Evolutionary conservation across 495 filamentous ascomycete species (phyloP).

Genomic region (Penicillium cosmopolitanum): DNA sequence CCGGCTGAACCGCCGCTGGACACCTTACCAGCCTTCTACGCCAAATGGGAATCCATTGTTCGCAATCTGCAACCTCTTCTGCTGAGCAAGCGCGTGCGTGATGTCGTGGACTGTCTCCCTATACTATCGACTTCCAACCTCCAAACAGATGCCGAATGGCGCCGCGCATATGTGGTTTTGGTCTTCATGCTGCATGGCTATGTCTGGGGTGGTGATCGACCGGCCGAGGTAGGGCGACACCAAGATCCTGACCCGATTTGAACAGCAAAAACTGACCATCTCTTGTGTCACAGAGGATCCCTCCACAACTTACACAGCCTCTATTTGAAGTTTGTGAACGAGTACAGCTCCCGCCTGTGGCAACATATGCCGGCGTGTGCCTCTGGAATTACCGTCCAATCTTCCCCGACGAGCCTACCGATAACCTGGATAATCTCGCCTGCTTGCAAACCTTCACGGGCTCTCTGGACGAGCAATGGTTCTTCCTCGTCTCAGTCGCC

Average conservation of each 20-base stretch:
- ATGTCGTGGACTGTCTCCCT: slow-evolving; percentile 76
- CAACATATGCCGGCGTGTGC: slow-evolving; percentile 88
- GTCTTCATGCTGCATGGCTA: slow-evolving; percentile 90
- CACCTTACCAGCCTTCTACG: slow-evolving; percentile 83
- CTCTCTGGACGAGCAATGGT: slow-evolving; percentile 96
- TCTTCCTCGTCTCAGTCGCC: slow-evolving; percentile 91
- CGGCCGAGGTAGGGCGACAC: slow-evolving; percentile 62
- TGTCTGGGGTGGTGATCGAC: slow-evolving; percentile 89
- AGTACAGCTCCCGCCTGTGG: slow-evolving; percentile 89
- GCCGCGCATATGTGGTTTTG: slow-evolving; percentile 84
- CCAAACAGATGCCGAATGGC: slow-evolving; percentile 84
- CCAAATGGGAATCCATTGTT: slow-evolving; percentile 85
- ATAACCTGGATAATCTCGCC: slow-evolving; percentile 80
- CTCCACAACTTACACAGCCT: slow-evolving; percentile 81
- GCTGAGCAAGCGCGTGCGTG: slow-evolving; percentile 77
- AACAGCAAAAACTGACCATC: slow-evolving; percentile 14
- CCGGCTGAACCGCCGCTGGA: slow-evolving; percentile 79
- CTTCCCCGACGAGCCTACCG: slow-evolving; percentile 76
- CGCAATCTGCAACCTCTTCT: slow-evolving; percentile 86
- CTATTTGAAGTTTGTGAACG: slow-evolving; percentile 76
- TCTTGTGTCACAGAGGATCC: slow-evolving; percentile 64
- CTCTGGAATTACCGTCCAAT: slow-evolving; percentile 97
- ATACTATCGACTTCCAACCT: slow-evolving; percentile 80
- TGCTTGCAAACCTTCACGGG: slow-evolving; percentile 93
- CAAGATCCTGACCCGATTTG: neutral